Evolutionary conservation across 805 yeast genomes (phyloP), one percentile per base, ranked within the genome.

Genomic region (Hanseniaspora taiwanica): DNA sequence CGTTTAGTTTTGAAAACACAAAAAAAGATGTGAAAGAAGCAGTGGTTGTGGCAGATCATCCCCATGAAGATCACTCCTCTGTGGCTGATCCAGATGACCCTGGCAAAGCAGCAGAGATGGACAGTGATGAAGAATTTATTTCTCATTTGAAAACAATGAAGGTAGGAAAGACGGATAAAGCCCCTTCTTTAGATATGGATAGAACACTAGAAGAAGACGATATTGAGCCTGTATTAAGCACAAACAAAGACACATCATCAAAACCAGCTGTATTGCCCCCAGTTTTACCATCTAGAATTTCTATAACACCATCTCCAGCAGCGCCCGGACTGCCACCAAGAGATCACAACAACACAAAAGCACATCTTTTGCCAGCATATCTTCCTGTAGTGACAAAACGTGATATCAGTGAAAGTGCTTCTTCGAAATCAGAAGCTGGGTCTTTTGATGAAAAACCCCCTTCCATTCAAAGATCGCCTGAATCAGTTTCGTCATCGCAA

Each of bases 251-350:
- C n/a, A 7, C 29, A 12, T 13, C 29, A 7, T 14, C 5, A 25
- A 25, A 25, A 35, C 21, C 24, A n/a, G 25, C 4, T 6, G 13
- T 9, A 13, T 3, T n/a, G 2, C 35, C 18, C 24, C 43, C 43
- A 14, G 16, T n/a, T 9, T 32, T 40, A 36, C 43, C 43, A 20
- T 36, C 42, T 5, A 38, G 42, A 20, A 21, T 19, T 13, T 19
- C n/a, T 25, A 25, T 8, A 12, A 14, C 29, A 12, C 14, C 5
- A 25, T 13, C 29, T 25, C 10, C 10, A 25, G 29, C n/a, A 2
- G 31, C 18, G 18, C 43, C 43, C 10, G 10, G 19, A 7, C 24
- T 40, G 27, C 43, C 43, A 4, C 33, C 33, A 6, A 29, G 33
- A 29, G 33, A 29, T 4, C 9, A 29, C 8, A 13, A 29, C 18